Evolutionary conservation across 805 yeast species (phyloP), one percentile per base, ranked within the genome.

Genomic region (Kuraishia piskuri): DNA sequence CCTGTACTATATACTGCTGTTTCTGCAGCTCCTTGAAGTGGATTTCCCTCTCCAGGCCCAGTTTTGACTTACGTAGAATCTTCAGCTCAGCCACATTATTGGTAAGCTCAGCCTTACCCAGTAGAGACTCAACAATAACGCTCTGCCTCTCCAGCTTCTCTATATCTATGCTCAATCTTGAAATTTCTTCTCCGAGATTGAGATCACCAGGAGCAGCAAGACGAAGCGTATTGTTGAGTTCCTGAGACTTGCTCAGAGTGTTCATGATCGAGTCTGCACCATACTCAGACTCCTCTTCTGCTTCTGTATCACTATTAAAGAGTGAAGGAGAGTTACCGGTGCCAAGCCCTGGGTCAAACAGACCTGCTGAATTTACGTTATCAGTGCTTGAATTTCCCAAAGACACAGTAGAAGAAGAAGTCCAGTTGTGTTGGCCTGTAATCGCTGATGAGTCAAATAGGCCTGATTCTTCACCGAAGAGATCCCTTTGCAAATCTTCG

Each of bases 1-100:
- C 95, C 62, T 88, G 96, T 1, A 90, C 88, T 51, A 86, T 78
- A 59, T 82, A 84, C 63, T 88, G 96, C 58, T 89, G 96, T 56
- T 80, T 80, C 56, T 86, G 86, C 37, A 87, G 69, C 61, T 88
- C 91, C 58, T 86, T 87, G 2, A 82, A 65, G 50, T 80, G 80
- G n/a, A 90, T 75, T 61, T 91, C 97, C 55, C 86, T 73, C 37
- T 78, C 79, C 54, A 90, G 73, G 54, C 89, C 81, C 17, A 76
- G 59, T 50, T 80, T 79, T 0, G 97, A 90, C 60, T 84, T 86
- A 50, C 71, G 73, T 57, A 92, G 68, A 49, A 90, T 76, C 54
- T 83, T 78, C 50, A 87, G 69, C 62, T 90, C 94, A 3, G 82
- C 75, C 5, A 78, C 68, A 63, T 88, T 88, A 64, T 89, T 87